Percentiles rank a stretch among this genome's conserved stretches.
Evolutionary conservation across 2,329 filamentous ascomycete genomes (phyloP).

Genomic region (Arachnopeziza araneosa): DNA sequence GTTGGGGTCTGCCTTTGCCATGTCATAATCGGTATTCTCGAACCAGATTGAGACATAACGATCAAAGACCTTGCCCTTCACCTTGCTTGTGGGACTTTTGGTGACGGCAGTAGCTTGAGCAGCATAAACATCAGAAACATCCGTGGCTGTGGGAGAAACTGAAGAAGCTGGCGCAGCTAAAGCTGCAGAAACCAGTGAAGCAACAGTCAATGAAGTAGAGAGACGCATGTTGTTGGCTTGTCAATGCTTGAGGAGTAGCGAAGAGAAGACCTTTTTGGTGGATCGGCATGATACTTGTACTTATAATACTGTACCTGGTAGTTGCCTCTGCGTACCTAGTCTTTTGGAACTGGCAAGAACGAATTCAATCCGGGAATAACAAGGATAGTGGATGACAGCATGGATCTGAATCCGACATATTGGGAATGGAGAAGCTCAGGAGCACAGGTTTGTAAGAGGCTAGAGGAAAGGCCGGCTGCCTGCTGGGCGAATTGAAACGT

Average conservation of each 20-base stretch:
- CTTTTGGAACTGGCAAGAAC: constrained; percentile 2
- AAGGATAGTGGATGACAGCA: background rate
- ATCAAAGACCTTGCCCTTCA: constrained; percentile 68
- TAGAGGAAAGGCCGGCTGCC: background rate
- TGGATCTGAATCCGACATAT: background rate
- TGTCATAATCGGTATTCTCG: constrained; percentile 68
- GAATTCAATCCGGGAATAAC: constrained; percentile 6
- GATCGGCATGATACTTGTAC: constrained; percentile 21
- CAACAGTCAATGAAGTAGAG: constrained; percentile 17
- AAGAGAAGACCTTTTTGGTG: constrained; percentile 1
- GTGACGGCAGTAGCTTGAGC: constrained; percentile 57
- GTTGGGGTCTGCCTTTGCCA: constrained; percentile 58
- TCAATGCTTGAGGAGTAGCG: constrained; percentile 8
- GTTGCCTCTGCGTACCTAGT: background rate
- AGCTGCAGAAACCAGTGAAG: constrained; percentile 25
- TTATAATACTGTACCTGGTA: constrained; percentile 3
- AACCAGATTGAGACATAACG: constrained; percentile 70
- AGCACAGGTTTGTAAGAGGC: background rate
- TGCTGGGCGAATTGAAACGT: no score
- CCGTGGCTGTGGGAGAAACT: constrained; percentile 42
- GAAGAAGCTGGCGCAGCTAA: constrained; percentile 19
- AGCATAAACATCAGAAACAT: constrained; percentile 43
- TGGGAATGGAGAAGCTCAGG: background rate
- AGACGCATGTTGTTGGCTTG: constrained; percentile 23
- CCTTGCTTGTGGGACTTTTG: constrained; percentile 53